Conservation (phyloP, 208 protist genomes). For the Herpetomonas samuelpessoai region DNA sequence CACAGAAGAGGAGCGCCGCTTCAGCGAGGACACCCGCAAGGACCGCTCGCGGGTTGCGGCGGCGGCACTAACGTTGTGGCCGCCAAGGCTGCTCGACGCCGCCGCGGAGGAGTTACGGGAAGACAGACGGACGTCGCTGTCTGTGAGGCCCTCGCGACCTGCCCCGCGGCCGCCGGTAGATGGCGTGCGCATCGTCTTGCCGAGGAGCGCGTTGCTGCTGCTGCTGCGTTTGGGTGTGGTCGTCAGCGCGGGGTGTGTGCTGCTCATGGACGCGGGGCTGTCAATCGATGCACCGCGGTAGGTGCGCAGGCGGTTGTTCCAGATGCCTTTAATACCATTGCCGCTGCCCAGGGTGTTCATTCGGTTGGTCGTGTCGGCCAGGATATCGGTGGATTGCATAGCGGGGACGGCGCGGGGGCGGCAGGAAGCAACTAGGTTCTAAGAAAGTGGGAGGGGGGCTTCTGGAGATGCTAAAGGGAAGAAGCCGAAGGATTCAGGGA, state of each 20-base stretch:
- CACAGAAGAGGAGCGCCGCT: constrained; percentile 1
- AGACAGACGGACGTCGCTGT: constrained; percentile 11
- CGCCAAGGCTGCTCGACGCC: background rate
- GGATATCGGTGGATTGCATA: background rate
- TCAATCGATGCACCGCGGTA: constrained; percentile 12
- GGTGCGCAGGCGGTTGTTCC: constrained; percentile 20
- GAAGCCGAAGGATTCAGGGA: too few species aligned
- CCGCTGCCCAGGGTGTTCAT: constrained; percentile 5
- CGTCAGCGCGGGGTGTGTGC: background rate
- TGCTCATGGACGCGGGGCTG: background rate
- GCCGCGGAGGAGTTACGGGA: constrained; percentile 11
- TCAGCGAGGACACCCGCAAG: constrained; percentile 9
- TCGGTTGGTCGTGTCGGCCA: constrained; percentile 1
- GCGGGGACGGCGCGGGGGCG: too few species aligned
- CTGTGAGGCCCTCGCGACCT: constrained; percentile 18
- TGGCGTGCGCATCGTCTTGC: constrained; percentile 8
- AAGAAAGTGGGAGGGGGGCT: too few species aligned
- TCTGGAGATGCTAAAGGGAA: too few species aligned
- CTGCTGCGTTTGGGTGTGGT: constrained; percentile 1
- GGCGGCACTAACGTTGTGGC: background rate
- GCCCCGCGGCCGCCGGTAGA: constrained; percentile 9
- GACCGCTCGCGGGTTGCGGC: constrained; percentile 8
- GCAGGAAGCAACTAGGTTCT: too few species aligned
- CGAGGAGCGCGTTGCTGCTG: background rate
- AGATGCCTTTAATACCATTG: constrained; percentile 21